These are phyloP conservation scores for Cladorrhinum sp. DNA, from an alignment of 2,329 filamentous ascomycete species.

Conservation along the genomic window DNA sequence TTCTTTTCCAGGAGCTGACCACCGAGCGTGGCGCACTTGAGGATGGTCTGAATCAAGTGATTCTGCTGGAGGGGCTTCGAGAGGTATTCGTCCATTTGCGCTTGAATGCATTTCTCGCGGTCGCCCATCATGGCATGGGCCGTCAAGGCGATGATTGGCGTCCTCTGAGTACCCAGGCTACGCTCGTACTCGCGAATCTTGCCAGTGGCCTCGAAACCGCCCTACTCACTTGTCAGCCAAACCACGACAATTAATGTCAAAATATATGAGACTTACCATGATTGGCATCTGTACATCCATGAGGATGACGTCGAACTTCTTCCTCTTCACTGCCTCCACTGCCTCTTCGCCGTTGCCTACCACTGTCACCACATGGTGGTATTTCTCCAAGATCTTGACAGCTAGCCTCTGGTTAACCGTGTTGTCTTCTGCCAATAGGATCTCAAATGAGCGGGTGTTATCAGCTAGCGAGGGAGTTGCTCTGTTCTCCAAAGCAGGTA, in stretches of 20 bases:
- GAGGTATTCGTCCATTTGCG: conserved; percentile 98
- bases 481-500: conserved; percentile 89
- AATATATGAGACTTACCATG: conserved; percentile 63
- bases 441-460: conserved; percentile 92
- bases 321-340: conserved; percentile 85
- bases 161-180: conserved; percentile 73
- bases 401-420: conserved; percentile 94
- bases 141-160: conserved; percentile 93
- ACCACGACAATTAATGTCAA: background rate
- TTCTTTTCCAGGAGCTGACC: conserved; percentile 78
- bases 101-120: conserved; percentile 95
- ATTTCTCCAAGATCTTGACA: conserved; percentile 96
- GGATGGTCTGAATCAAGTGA: conserved; percentile 94
- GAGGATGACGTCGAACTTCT: conserved; percentile 91
- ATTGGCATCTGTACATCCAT: conserved; percentile 99
- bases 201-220: conserved; percentile 93
- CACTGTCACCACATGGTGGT: conserved; percentile 87
- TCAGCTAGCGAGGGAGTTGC: conserved; percentile 89
- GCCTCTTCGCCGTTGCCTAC: conserved; percentile 94
- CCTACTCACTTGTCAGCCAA: conserved; percentile 53
- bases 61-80: conserved; percentile 97
- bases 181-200: conserved; percentile 96
- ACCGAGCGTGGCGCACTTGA: conserved; percentile 92
- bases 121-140: conserved; percentile 99
- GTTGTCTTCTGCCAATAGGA: conserved; percentile 94